Evolutionary conservation across 2,329 filamentous ascomycete genomes (phyloP).

Genomic region (Botrytis aclada): DNA sequence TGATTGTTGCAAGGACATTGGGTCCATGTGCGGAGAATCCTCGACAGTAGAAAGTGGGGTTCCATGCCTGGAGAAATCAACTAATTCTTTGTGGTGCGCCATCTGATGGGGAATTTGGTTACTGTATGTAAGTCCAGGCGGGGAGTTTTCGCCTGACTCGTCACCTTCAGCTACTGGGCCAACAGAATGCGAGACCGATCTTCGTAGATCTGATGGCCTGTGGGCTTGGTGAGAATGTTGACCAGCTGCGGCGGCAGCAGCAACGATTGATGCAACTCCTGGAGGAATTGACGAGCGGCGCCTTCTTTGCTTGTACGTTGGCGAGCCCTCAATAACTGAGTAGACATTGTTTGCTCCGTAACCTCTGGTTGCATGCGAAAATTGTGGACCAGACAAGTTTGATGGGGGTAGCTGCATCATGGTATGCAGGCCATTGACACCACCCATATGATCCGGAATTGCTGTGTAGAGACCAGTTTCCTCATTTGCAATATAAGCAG

Average conservation of each 20-base stretch:
- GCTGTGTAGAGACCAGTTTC: constrained; percentile 94
- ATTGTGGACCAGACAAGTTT: constrained; percentile 77
- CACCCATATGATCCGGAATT: constrained; percentile 78
- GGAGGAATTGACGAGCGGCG: constrained; percentile 90
- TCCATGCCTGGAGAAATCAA: constrained; percentile 82
- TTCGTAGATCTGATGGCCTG: constrained; percentile 82
- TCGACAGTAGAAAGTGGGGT: constrained; percentile 86
- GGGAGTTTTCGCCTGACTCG: constrained; percentile 74
- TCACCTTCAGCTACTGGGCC: constrained; percentile 78
- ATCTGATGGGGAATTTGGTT: constrained; percentile 62
- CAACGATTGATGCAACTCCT: constrained; percentile 65
- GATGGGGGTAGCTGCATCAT: constrained; percentile 90
- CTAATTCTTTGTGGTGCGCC: constrained; percentile 72
- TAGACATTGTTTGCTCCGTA: constrained; percentile 78
- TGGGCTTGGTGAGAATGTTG: constrained; percentile 57
- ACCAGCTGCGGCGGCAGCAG: constrained; percentile 52
- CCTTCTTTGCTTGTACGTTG: constrained; percentile 96
- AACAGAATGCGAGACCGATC: constrained; percentile 86
- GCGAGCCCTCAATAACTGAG: constrained; percentile 94
- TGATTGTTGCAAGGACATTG: constrained; percentile 66
- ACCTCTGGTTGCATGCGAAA: constrained; percentile 64
- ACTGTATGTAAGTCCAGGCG: constrained; percentile 71
- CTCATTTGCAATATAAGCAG: constrained; percentile 96
- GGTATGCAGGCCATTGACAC: constrained; percentile 73
- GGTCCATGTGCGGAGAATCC: constrained; percentile 73